phyloP scores from a whole-genome alignment of 2,329 filamentous ascomycete genomes.

The Exophiala alcalophila region DNA sequence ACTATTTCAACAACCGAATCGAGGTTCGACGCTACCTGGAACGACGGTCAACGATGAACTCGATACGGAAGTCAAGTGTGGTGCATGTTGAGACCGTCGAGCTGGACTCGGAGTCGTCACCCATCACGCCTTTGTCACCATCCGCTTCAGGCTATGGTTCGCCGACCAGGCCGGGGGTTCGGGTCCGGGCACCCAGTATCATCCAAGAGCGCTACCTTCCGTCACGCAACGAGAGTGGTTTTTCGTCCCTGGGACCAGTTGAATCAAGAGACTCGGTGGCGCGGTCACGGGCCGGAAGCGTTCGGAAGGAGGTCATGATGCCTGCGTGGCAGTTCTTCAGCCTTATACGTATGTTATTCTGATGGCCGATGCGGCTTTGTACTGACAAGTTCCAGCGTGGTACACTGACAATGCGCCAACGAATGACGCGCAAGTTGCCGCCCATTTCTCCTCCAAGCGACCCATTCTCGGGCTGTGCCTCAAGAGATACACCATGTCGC shows the following conservation, averaged over 20 bases:
- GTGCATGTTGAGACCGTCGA: constrained; percentile 45
- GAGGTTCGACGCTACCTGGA: constrained; percentile 78
- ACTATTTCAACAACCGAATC: constrained; percentile 91
- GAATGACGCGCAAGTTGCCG: constrained; percentile 77
- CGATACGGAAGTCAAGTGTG: constrained; percentile 39
- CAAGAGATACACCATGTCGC: constrained; percentile 79
- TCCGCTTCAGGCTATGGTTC: constrained; percentile 34
- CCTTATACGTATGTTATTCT: constrained; percentile 67
- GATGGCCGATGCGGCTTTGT: constrained; percentile 31
- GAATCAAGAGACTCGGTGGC: constrained; percentile 34
- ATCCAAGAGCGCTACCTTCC: constrained; percentile 46
- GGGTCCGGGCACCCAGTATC: constrained; percentile 41
- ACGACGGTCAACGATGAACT: constrained; percentile 57
- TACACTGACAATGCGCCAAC: constrained; percentile 67
- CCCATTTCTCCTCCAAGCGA: constrained; percentile 75
- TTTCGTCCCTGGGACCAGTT: constrained; percentile 34
- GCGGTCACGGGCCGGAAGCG: constrained; percentile 39
- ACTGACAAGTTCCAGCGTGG: constrained; percentile 64
- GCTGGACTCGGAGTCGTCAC: constrained; percentile 33
- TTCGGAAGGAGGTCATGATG: constrained; percentile 81
- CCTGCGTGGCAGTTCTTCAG: constrained; percentile 98
- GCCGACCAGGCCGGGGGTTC: constrained; percentile 26
- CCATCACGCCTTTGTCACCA: constrained; percentile 36
- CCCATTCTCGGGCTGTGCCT: constrained; percentile 90
- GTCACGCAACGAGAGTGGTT: constrained; percentile 43